Conservation (phyloP, 2,329 filamentous ascomycete species). For the Monilinia vaccinii-corymbosi region DNA sequence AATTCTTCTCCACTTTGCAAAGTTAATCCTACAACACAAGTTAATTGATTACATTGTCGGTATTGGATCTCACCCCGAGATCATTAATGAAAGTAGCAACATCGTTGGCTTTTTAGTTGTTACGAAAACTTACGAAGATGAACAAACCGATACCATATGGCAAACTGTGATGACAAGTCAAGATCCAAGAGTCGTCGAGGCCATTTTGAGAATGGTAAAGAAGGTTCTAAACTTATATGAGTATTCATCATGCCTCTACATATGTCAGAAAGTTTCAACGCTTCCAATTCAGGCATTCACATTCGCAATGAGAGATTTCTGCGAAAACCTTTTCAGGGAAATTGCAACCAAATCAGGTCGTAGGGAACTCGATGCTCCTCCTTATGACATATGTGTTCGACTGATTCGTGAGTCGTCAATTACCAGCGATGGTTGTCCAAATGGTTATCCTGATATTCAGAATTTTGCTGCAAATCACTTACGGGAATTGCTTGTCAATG, state of each 20-base stretch:
- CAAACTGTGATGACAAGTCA: conserved; percentile 70
- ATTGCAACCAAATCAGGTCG: conserved; percentile 30
- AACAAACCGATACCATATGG: conserved; percentile 77
- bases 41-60: conserved; percentile 83
- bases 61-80: conserved; percentile 83
- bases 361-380: conserved; percentile 39
- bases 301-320: conserved; percentile 51
- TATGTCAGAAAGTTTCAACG: conserved; percentile 61
- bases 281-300: conserved; percentile 57
- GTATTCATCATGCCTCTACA: conserved; percentile 46
- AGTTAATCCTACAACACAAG: conserved; percentile 58
- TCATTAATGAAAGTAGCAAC: conserved; percentile 72
- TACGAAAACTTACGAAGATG: conserved; percentile 60
- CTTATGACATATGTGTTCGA: conserved; percentile 50
- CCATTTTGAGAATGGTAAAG: conserved; percentile 58
- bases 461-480: conserved; percentile 54
- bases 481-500: conserved; percentile 46
- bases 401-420: conserved; percentile 64
- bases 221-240: conserved; percentile 42
- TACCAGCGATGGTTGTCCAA: conserved; percentile 41
- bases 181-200: conserved; percentile 76
- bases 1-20: conserved; percentile 58
- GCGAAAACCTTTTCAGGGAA: conserved; percentile 43
- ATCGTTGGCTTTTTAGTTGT: conserved; percentile 82
- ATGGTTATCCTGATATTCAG: conserved; percentile 54